Conservation (phyloP, 2,329 filamentous ascomycete genomes). For the Grosmannia clavigera region DNA sequence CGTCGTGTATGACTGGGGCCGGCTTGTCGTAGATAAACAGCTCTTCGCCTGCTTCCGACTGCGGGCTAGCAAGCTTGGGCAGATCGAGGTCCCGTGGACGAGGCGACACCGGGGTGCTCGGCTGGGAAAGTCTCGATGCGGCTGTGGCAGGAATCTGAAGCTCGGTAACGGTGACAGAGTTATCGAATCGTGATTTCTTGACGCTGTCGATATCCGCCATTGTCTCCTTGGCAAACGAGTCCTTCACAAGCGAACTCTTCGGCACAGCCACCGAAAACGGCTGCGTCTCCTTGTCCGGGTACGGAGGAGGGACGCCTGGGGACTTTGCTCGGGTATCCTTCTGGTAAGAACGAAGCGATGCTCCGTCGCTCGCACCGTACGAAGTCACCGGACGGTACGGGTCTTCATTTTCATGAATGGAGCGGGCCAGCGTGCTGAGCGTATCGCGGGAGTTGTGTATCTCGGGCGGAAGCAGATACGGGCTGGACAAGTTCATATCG, state of each 20-base stretch:
- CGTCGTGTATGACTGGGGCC: not conserved
- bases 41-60: slow-evolving; percentile 10
- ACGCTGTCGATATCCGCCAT: slow-evolving; percentile 14
- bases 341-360: slow-evolving; percentile 41
- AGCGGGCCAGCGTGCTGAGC: slow-evolving; percentile 70
- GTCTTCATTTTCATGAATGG: slow-evolving; percentile 63
- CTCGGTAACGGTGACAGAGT: slow-evolving; percentile 13
- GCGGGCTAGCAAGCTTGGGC: not conserved
- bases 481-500: slow-evolving; percentile 65
- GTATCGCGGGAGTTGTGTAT: slow-evolving; percentile 73
- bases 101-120: not conserved
- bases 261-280: not conserved
- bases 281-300: not conserved
- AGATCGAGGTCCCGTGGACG: not conserved
- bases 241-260: not conserved
- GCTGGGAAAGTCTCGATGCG: slow-evolving; percentile 15
- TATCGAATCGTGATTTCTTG: not conserved
- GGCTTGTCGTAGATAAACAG: slow-evolving; percentile 13
- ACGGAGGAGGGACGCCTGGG: not conserved
- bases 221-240: slow-evolving; percentile 3
- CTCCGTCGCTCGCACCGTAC: slow-evolving; percentile 45
- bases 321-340: slow-evolving; percentile 17
- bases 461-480: slow-evolving; percentile 84
- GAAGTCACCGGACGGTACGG: slow-evolving; percentile 59
- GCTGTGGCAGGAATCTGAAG: slow-evolving; percentile 26